A percentile compares a stretch with the other conserved stretches of the same genome.
Evolutionary conservation across 1,284 basidiomycete genomes (phyloP).

Genomic region (Tylopilus sp.): DNA sequence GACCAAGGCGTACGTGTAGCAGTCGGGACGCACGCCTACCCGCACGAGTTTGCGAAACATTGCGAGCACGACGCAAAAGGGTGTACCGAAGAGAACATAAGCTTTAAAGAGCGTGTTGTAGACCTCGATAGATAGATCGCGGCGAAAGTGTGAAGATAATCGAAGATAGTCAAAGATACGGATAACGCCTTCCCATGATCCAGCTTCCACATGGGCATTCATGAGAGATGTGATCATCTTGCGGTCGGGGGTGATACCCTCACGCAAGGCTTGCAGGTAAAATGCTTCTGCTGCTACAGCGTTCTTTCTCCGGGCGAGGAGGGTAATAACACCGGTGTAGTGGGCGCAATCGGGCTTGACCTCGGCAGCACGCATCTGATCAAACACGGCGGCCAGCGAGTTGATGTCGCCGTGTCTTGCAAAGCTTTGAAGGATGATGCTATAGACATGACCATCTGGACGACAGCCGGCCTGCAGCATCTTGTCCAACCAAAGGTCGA

Average conservation of each 20-base stretch:
- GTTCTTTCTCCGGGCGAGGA: conserved; percentile 67
- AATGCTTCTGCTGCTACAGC: conserved; percentile 63
- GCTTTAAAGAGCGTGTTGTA: conserved; percentile 85
- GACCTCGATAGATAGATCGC: conserved; percentile 51
- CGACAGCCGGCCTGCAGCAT: conserved; percentile 48
- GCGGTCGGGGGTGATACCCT: conserved; percentile 62
- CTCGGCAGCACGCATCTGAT: conserved; percentile 56
- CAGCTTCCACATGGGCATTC: conserved; percentile 81
- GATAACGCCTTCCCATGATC: conserved; percentile 75
- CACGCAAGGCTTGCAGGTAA: conserved; percentile 59
- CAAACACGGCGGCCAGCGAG: conserved; percentile 54
- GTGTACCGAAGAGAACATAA: conserved; percentile 77
- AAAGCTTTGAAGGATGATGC: conserved; percentile 59
- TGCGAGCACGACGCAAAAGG: conserved; percentile 62
- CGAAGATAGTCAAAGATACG: conserved; percentile 70
- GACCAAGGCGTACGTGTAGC: conserved; percentile 70
- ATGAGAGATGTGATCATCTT: conserved; percentile 71
- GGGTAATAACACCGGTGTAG: conserved; percentile 70
- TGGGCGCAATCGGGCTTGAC: conserved; percentile 50
- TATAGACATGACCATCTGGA: conserved; percentile 58
- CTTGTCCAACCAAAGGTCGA: conserved; percentile 55
- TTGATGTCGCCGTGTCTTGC: conserved; percentile 55
- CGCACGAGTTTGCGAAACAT: conserved; percentile 62
- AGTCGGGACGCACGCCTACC: conserved; percentile 54
- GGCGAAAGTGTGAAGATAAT: conserved; percentile 34